These are phyloP conservation scores for Streptanthus diversifolius DNA, from an alignment of 345 rosid genomes.

Conservation along the genomic window DNA sequence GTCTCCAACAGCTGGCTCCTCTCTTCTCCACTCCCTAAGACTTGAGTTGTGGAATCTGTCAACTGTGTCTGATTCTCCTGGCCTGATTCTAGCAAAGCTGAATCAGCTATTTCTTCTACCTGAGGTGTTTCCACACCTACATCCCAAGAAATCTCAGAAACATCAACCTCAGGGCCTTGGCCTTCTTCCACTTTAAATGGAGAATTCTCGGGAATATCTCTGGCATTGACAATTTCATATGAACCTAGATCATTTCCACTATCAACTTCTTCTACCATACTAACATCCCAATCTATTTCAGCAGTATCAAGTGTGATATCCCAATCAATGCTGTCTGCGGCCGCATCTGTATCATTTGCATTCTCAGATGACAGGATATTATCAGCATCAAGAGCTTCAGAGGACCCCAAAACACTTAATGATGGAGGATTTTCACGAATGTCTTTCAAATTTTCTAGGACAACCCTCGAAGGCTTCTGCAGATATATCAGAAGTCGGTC, in stretches of 20 bases:
- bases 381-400: constrained; percentile 47
- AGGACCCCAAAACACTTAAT: constrained; percentile 53
- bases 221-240: constrained; percentile 82
- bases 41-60: constrained; percentile 39
- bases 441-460: constrained; percentile 59
- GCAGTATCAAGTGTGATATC: constrained; percentile 75
- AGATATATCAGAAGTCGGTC: constrained; percentile 25
- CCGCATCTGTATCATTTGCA: constrained; percentile 48
- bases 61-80: constrained; percentile 38
- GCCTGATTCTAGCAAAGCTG: constrained; percentile 34
- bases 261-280: constrained; percentile 72
- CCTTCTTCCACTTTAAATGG: constrained; percentile 40
- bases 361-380: constrained; percentile 39
- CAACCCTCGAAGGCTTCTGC: constrained; percentile 56
- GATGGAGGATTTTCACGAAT: constrained; percentile 76
- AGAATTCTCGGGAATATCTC: constrained; percentile 54
- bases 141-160: constrained; percentile 84
- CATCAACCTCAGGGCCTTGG: constrained; percentile 40
- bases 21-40: constrained; percentile 41
- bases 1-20: constrained; percentile 87
- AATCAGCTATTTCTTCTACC: constrained; percentile 59
- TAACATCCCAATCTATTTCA: constrained; percentile 95
- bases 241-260: constrained; percentile 84
- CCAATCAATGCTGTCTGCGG: constrained; percentile 74
- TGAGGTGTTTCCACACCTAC: constrained; percentile 86